Conservation (phyloP, 192 early-diverging fungal species). For the Coemansia sp. region DNA sequence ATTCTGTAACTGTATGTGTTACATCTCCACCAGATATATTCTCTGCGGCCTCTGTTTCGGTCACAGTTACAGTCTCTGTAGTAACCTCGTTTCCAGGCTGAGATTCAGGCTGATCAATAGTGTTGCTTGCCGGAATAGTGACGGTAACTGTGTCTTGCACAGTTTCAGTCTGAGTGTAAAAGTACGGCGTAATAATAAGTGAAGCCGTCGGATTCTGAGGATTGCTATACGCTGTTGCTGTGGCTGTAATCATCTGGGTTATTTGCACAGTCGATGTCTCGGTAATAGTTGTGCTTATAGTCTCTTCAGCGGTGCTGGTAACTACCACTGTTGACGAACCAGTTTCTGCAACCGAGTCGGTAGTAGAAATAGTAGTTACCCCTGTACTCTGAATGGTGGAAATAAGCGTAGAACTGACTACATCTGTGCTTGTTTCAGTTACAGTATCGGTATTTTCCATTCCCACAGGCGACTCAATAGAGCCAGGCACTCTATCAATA, state of each 20-base stretch:
- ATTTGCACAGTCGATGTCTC: neutral
- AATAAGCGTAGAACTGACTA: neutral
- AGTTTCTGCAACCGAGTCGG: constrained; percentile 4
- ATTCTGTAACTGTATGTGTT: neutral
- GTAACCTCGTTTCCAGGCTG: neutral
- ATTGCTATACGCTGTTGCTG: neutral
- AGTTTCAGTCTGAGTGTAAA: neutral
- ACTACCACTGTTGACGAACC: constrained; percentile 4
- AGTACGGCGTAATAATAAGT: neutral
- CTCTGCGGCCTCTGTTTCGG: neutral
- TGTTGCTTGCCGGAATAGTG: neutral
- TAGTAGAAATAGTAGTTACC: neutral
- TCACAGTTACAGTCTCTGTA: constrained; percentile 7
- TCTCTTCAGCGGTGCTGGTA: constrained; percentile 9
- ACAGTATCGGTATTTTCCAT: neutral
- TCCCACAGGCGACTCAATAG: neutral
- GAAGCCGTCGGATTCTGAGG: constrained; percentile 1
- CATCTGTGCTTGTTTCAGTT: constrained; percentile 4
- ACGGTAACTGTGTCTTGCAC: constrained; percentile 8
- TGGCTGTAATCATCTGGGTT: constrained; percentile 2
- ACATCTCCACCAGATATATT: neutral
- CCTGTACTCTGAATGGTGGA: constrained; percentile 4
- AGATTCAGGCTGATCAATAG: neutral
- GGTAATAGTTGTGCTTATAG: constrained; percentile 4
- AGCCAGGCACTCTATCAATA: too few species aligned